phyloP scores from a whole-genome alignment of 345 rosid species.

The Clausena lansium region DNA sequence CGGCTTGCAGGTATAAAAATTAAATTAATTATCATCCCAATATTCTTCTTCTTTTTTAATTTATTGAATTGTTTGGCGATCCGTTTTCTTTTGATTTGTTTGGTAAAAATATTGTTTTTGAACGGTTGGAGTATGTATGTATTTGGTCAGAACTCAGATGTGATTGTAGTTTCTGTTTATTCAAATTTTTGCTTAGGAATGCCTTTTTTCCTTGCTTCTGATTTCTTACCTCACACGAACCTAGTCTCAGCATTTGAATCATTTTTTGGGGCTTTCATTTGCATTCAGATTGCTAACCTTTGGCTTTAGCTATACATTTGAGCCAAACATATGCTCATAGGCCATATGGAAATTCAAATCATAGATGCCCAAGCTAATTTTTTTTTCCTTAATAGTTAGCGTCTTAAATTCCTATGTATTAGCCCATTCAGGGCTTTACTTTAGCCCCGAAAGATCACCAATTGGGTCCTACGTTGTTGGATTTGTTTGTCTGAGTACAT shows the following conservation, averaged over 20 bases:
- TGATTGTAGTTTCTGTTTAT: not conserved
- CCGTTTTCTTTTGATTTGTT: too few species aligned
- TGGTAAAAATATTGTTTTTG: not conserved
- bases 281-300: not conserved
- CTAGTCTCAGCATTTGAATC: not conserved
- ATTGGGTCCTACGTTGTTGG: not conserved
- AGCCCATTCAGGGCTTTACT: not conserved
- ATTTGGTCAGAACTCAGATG: too few species aligned
- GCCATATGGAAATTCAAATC: too few species aligned
- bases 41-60: too few species aligned
- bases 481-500: not conserved
- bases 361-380: too few species aligned
- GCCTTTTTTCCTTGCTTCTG: not conserved
- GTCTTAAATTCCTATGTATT: not conserved
- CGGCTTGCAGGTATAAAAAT: constrained; percentile 61
- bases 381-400: too few species aligned
- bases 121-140: not conserved
- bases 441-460: too few species aligned
- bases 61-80: not conserved
- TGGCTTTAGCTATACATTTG: not conserved
- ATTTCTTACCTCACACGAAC: not conserved
- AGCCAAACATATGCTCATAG: too few species aligned
- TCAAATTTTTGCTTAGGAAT: not conserved
- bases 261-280: not conserved
- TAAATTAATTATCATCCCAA: too few species aligned